phyloP scores from a whole-genome alignment of 768 basidiomycete species.

The Termitomyces sp. region DNA sequence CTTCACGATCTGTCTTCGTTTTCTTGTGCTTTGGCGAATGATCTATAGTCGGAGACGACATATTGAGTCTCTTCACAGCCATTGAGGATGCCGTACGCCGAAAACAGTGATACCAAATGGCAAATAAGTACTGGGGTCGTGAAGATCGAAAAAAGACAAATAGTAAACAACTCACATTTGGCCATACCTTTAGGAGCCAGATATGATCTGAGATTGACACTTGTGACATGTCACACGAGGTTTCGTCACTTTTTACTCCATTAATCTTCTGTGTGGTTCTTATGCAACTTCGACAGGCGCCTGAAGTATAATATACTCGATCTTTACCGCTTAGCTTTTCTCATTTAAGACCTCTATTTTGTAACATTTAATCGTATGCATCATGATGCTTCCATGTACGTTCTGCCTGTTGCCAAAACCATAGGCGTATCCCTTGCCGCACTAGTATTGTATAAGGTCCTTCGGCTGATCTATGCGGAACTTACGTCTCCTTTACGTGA shows the following conservation, averaged over 20 bases:
- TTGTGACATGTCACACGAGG: too few species aligned
- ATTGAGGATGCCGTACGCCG: not conserved
- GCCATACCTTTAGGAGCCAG: too few species aligned
- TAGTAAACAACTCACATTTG: not conserved
- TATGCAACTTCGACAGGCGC: too few species aligned
- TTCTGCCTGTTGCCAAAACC: not conserved
- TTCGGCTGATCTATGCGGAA: constrained; percentile 27
- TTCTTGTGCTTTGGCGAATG: constrained; percentile 28
- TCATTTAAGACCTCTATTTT: too few species aligned
- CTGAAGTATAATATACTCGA: too few species aligned
- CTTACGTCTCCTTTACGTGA: constrained; percentile 37
- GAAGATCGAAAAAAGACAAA: too few species aligned
- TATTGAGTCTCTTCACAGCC: constrained; percentile 13
- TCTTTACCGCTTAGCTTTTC: too few species aligned
- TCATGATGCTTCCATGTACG: not conserved
- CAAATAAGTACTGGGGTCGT: not conserved
- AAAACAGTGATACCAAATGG: not conserved
- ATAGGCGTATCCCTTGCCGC: constrained; percentile 14
- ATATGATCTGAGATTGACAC: too few species aligned
- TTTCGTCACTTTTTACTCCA: too few species aligned
- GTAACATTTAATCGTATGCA: too few species aligned
- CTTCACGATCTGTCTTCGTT: constrained; percentile 24
- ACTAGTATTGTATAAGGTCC: constrained; percentile 25
- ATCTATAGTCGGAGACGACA: constrained; percentile 6
- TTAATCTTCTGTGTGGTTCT: too few species aligned